Base-by-base conservation (phyloP, 2,329 filamentous ascomycete genomes). In the Neonectria sp. region DNA sequence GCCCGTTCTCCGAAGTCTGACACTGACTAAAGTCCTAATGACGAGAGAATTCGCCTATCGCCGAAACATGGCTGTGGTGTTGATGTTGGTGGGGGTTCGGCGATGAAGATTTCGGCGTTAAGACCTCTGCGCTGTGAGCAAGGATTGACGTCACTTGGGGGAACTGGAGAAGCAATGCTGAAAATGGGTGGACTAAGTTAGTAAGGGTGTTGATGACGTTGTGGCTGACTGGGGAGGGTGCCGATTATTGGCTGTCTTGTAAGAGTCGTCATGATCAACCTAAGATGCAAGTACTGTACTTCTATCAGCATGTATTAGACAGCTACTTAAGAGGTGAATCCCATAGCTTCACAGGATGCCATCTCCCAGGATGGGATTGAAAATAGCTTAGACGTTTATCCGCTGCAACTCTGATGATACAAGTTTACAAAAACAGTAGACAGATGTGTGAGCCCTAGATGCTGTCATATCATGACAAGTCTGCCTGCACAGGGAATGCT, bases 41-140 rank as follows among this genome's bases (percentile, higher is more conserved):
- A n/a, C 17, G 29, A n/a, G 29, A 9, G 49, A 21, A 5, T 33
- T 52, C 49, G 21, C 51, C 51, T 53, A 53, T 35, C 51, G 29
- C 51, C 51, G 51, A 53, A 15, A 53, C 12, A 0, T 9, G 29
- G 24, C 46, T 17, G 24, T 24, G 37, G 37, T 40, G 17, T 33
- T 52, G 27, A 49, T 15, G 12, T 13, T 25, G 46, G 48, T 3
- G 15, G 48, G 48, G 17, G 48, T 21, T 52, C 29, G 51, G 51
- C 31, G 51, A 35, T 53, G 51, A 24, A 53, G 31, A 21, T 24
- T 53, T 53, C 31, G 51, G 51, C 31, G 51, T 53, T 52, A 52
- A 33, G 49, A 8, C 2, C 5, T 21, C 49, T 52, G 29, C 49
- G 17, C 21, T 9, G 6, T 37, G 51, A 35, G n/a, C 5, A 15